Evolutionary conservation across 345 rosid species (phyloP), one percentile per base, ranked within the genome.

Genomic region (Eucalyptus sp.): DNA sequence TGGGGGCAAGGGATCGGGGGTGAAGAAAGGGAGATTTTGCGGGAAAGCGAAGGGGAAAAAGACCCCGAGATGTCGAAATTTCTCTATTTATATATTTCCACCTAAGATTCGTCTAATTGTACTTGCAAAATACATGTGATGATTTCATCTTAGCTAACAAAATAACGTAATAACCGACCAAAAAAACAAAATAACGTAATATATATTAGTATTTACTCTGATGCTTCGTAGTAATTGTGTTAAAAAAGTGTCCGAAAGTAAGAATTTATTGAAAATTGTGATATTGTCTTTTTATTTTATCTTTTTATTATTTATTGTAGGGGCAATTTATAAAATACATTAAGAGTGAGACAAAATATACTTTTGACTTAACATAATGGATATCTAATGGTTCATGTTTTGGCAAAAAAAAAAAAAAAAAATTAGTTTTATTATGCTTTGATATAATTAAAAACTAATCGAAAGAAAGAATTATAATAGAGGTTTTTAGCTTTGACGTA

Each of bases 1-100:
- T 87, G 46, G 20, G 52, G 44, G 27, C 25, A 50, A 89, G 56
- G 89, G 85, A 88, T 89, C 88, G 90, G 90, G 89, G 87, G 86
- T 87, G 64, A 50, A 71, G 16, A 33, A 37, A 71, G 83, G 90
- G 91, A 87, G 89, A 76, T 92, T 93, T 89, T 93, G 93, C 93
- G 91, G 94, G 93, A 90, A 89, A 89, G 92, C 79, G 68, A 89
- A 66, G 83, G 68, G 50, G 58, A 7, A 1, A 46, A 24, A 3
- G 22, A 76, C 37, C 44, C 13, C 14, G 29, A 60, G 52, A 81
- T n/a, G 44, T 86, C 43, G 27, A 18, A 86, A 54, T 52, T 54
- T 22, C 66, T 86, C 27, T 54, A 86, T 86, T 50, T 50, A 50
- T 49, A 85, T 85, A 85, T 85, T 46, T 85, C 86, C 56, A 13